Percentiles rank a stretch among this genome's conserved stretches.
Evolutionary conservation across 2,329 filamentous ascomycete species (phyloP).

Genomic region (Nigrospora oryzae): DNA sequence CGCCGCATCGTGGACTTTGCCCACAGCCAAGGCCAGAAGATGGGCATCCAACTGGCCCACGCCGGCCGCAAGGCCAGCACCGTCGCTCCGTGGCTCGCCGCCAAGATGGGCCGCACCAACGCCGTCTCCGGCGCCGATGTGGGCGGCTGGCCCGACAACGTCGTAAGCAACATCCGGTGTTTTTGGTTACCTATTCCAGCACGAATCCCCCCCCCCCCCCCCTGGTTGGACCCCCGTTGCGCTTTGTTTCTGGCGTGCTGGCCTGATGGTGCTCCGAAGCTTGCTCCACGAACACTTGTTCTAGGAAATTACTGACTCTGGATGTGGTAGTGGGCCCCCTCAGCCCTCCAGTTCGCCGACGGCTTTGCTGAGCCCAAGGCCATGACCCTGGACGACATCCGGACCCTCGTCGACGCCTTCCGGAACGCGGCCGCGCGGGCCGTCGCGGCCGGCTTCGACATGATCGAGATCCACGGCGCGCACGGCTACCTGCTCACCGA

Average conservation of each 20-base stretch:
- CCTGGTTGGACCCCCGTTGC: too few species aligned
- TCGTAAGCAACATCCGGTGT: too few species aligned
- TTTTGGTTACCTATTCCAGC: too few species aligned
- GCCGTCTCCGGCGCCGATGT: slow-evolving; percentile 43
- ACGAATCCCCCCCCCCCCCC: too few species aligned
- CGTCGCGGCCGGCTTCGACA: slow-evolving; percentile 8
- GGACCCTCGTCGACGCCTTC: slow-evolving; percentile 5
- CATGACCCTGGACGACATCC: slow-evolving; percentile 17
- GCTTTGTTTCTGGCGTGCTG: too few species aligned
- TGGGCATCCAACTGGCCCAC: slow-evolving; percentile 62
- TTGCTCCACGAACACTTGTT: too few species aligned
- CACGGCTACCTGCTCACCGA: slow-evolving; percentile 69
- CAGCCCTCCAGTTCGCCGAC: slow-evolving; percentile 9
- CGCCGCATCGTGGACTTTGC: slow-evolving; percentile 53
- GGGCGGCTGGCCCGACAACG: slow-evolving; percentile 42
- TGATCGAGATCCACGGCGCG: slow-evolving; percentile 64
- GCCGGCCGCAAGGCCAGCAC: slow-evolving; percentile 40
- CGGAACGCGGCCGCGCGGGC: slow-evolving; percentile 9
- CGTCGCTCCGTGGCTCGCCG: slow-evolving; percentile 23
- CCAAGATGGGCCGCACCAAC: slow-evolving; percentile 58
- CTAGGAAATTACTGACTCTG: too few species aligned
- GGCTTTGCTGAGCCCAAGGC: slow-evolving; percentile 1
- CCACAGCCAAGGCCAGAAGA: slow-evolving; percentile 48
- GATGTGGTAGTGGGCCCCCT: slow-evolving; percentile 38
- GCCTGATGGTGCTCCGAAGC: too few species aligned